Conservation (phyloP, 306 rosid species). For the Lagenaria siceraria region DNA sequence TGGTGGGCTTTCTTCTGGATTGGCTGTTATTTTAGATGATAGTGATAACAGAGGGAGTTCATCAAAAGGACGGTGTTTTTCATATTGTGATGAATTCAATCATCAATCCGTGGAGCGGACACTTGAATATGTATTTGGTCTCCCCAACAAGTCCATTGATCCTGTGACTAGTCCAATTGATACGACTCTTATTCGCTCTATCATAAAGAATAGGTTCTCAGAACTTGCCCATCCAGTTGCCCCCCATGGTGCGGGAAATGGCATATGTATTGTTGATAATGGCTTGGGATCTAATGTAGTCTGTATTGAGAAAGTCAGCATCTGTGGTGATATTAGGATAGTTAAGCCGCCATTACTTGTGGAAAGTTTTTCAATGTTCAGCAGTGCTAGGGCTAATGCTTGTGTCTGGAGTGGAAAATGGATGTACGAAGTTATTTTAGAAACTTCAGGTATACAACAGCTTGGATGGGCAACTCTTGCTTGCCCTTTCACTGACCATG, state of each 20-base stretch:
- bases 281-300: constrained; percentile 27
- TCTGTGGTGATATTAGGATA: constrained; percentile 67
- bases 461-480: constrained; percentile 96
- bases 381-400: constrained; percentile 81
- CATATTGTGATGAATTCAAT: constrained; percentile 64
- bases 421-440: constrained; percentile 91
- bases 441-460: constrained; percentile 93
- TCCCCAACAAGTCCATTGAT: constrained; percentile 57
- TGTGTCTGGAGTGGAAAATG: constrained; percentile 92
- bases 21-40: constrained; percentile 67
- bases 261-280: constrained; percentile 30
- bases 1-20: constrained; percentile 88
- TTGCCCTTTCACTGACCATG: constrained; percentile 76
- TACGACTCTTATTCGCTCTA: constrained; percentile 24
- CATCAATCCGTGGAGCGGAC: constrained; percentile 82
- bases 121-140: constrained; percentile 75
- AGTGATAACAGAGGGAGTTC: constrained; percentile 42
- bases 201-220: constrained; percentile 47
- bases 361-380: constrained; percentile 85
- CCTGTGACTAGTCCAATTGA: constrained; percentile 43
- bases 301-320: constrained; percentile 52
- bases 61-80: constrained; percentile 50
- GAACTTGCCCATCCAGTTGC: constrained; percentile 16
- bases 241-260: constrained; percentile 27
- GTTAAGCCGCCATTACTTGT: constrained; percentile 47